Evolutionary conservation across 2,329 filamentous ascomycete genomes (phyloP).

Genomic region (Diaporthe sp.): DNA sequence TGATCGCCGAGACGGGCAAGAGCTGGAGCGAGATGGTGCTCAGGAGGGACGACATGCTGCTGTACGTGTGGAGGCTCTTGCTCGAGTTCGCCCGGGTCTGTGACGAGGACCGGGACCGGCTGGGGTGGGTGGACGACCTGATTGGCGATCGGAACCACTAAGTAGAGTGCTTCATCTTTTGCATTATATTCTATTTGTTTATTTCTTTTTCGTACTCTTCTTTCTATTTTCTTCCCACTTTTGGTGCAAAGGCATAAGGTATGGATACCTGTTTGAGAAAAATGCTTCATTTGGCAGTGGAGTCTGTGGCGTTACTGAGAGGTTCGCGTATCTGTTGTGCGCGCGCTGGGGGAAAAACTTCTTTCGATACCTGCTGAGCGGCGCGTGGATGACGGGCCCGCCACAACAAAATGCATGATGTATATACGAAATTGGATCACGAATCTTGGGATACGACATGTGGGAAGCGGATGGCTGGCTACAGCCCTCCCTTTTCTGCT

Average conservation of each 20-base stretch:
- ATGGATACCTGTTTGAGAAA: constrained; percentile 4
- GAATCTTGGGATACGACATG: constrained; percentile 20
- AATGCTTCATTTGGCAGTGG: constrained; percentile 20
- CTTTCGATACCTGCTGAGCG: constrained; percentile 9
- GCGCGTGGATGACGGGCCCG: neutral
- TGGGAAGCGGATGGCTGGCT: too few relatives aligned
- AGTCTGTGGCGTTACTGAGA: constrained; percentile 20
- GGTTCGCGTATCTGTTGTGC: neutral
- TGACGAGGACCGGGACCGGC: constrained; percentile 57
- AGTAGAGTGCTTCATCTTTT: neutral
- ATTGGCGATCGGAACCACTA: constrained; percentile 1
- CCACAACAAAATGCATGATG: constrained; percentile 28
- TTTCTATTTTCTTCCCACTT: neutral
- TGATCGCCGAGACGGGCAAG: constrained; percentile 71
- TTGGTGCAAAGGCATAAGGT: constrained; percentile 13
- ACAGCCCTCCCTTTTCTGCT: neutral
- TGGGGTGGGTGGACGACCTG: constrained; percentile 62
- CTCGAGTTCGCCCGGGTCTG: constrained; percentile 69
- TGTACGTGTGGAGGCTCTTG: constrained; percentile 74
- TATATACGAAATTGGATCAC: constrained; percentile 32
- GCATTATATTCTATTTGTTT: neutral
- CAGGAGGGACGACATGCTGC: constrained; percentile 74
- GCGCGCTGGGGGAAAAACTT: neutral
- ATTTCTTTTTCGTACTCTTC: neutral
- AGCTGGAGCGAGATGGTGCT: constrained; percentile 74